Evolutionary conservation across 345 rosid species (phyloP).

Genomic region (Euphorbia peplus): DNA sequence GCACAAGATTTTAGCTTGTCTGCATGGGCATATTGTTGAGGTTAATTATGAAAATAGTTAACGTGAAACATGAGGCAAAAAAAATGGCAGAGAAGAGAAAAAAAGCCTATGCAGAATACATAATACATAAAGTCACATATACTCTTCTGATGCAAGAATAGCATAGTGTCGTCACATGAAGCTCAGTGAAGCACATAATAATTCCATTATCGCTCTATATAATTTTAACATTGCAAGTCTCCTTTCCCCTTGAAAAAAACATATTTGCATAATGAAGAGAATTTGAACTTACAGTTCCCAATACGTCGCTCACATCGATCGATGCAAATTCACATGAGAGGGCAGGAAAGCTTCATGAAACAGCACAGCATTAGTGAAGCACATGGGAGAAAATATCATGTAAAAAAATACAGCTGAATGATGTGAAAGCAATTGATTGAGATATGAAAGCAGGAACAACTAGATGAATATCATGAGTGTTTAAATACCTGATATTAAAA

Average conservation of each 20-base stretch:
- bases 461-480: background rate
- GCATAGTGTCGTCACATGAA: background rate
- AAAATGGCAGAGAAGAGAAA: background rate
- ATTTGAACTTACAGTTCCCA: slow-evolving; percentile 95
- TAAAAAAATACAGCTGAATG: background rate
- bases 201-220: background rate
- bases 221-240: background rate
- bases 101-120: background rate
- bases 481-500: slow-evolving; percentile 77
- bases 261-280: background rate
- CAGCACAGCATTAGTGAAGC: slow-evolving; percentile 27
- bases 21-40: background rate
- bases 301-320: slow-evolving; percentile 84
- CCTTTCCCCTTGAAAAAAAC: background rate
- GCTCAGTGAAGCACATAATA: background rate
- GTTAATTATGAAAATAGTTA: background rate
- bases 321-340: slow-evolving; percentile 99
- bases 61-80: background rate
- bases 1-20: slow-evolving; percentile 27
- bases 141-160: background rate
- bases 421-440: background rate
- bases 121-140: background rate
- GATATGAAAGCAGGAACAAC: background rate
- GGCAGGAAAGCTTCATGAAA: slow-evolving; percentile 75
- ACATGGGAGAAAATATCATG: background rate